phyloP scores from a whole-genome alignment of 1,284 basidiomycete species.

The Mycosarcoma maydis region DNA sequence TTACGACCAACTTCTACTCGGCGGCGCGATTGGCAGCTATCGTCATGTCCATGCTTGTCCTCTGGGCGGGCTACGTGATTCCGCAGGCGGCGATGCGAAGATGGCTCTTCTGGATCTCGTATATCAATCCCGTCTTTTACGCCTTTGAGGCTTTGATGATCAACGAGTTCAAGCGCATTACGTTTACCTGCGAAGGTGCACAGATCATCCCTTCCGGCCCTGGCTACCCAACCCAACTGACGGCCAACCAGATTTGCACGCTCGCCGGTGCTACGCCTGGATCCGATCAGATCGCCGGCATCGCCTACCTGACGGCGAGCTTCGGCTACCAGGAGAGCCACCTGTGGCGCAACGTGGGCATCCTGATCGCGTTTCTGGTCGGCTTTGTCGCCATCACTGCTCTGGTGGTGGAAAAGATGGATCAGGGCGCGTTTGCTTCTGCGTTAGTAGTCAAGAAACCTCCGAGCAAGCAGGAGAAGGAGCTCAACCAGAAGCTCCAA shows the following conservation, averaged over 20 bases:
- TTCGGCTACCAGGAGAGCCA: conserved; percentile 74
- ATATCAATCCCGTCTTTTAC: conserved; percentile 72
- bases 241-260: conserved; percentile 67
- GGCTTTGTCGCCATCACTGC: conserved; percentile 54
- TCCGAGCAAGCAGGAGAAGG: conserved; percentile 34
- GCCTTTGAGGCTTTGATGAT: conserved; percentile 76
- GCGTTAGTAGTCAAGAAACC: conserved; percentile 64
- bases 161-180: conserved; percentile 69
- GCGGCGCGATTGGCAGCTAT: conserved; percentile 55
- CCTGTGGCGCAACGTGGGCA: conserved; percentile 70
- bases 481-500: conserved; percentile 42
- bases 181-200: conserved; percentile 46
- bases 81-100: conserved; percentile 75
- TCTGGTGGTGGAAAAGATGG: conserved; percentile 45
- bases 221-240: conserved; percentile 36
- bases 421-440: conserved; percentile 52
- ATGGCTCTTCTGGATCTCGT: conserved; percentile 80
- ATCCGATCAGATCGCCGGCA: conserved; percentile 68
- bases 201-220: conserved; percentile 43
- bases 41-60: conserved; percentile 52
- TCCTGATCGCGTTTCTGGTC: conserved; percentile 66
- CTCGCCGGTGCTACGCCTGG: conserved; percentile 68
- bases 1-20: conserved; percentile 51
- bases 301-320: conserved; percentile 71
- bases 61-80: conserved; percentile 58